A percentile compares a stretch with the other conserved stretches of the same genome.
These are phyloP conservation scores for Phytophthora pini DNA, from an alignment of 352 stramenopile species.

Conservation along the genomic window DNA sequence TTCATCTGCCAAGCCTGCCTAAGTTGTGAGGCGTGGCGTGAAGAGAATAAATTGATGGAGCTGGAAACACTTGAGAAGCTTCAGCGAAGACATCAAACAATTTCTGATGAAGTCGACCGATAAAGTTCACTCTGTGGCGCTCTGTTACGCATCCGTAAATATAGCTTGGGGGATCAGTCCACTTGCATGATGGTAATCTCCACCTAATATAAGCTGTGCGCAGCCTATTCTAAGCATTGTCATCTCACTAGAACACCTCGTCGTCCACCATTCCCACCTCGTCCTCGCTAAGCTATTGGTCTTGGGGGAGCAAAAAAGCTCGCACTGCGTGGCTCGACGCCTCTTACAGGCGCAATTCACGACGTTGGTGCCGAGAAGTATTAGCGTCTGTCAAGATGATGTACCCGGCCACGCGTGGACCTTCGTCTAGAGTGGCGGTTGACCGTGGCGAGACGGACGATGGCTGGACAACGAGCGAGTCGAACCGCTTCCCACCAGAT, in stretches of 20 bases:
- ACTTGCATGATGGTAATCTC: not conserved
- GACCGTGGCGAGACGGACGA: conserved; percentile 37
- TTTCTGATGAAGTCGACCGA: too few relatives aligned
- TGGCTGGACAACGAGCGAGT: conserved; percentile 10
- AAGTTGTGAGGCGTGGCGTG: too few relatives aligned
- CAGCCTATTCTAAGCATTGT: conserved; percentile 28
- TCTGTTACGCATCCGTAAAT: not conserved
- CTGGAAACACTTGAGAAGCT: too few relatives aligned
- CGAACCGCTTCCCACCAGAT: conserved; percentile 5
- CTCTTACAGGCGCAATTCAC: conserved; percentile 15
- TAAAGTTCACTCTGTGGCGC: too few relatives aligned
- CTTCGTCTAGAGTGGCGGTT: conserved; percentile 32
- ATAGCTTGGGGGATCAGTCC: conserved; percentile 4
- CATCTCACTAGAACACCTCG: conserved; percentile 5
- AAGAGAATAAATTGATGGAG: too few relatives aligned
- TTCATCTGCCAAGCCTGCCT: too few relatives aligned
- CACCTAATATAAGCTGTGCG: not conserved
- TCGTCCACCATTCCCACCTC: conserved; percentile 23
- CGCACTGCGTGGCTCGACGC: conserved; percentile 4
- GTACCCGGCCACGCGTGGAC: conserved; percentile 16
- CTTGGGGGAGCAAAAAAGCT: not conserved
- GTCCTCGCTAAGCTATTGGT: conserved; percentile 13
- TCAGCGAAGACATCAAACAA: too few relatives aligned
- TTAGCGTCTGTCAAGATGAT: conserved; percentile 24
- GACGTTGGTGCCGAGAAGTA: conserved; percentile 6